Base-by-base conservation (phyloP, 2,329 filamentous ascomycete species). In the Penicillium sp. region DNA sequence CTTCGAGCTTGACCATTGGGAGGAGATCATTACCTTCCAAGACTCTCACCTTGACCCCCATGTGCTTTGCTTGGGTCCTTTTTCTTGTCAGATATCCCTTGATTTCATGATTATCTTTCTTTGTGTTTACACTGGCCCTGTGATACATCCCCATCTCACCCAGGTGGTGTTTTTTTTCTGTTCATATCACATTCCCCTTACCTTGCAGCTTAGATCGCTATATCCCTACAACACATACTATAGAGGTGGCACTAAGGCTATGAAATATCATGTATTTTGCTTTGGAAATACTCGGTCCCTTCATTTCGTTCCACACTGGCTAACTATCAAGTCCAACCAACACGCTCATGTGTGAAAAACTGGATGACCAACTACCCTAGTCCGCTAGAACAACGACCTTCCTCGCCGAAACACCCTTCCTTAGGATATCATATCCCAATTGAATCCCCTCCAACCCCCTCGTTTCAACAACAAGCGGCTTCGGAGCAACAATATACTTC, bases 381-480 rank as follows among this genome's bases (percentile, higher is more conserved):
- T 63, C 19, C 15, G 60, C 47, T 44, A 65, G 24, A 56, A 75
- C 61, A 24, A 75, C 70, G 22, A 71, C 49, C 45, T 76, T 74
- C 63, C 45, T 67, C 4, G 72, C 74, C 26, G 70, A 74, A 37
- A 73, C 66, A 0, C 71, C 71, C 65, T 67, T 53, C 61, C 66
- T 47, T 56, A 64, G 42, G 0, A 65, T 4, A 37, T 71, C 68
- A 35, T 69, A 56, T 0, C 59, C 71, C 24, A 63, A 56, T 50
- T 75, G 70, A 15, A 47, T 28, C 22, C 42, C 44, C 24, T 47
- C 44, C 44, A 47, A 15, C 22, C 44, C 44, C 15, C 13, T 47
- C 7, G 10, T 47, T 28, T 28, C 44, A 28, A 47, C 44, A 47
- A 47, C 13, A 17, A 47, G 44, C 22, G 44, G 44, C 44, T 26